These are phyloP conservation scores for Boletus sensibilis DNA, from an alignment of 768 basidiomycete species.

Conservation along the genomic window DNA sequence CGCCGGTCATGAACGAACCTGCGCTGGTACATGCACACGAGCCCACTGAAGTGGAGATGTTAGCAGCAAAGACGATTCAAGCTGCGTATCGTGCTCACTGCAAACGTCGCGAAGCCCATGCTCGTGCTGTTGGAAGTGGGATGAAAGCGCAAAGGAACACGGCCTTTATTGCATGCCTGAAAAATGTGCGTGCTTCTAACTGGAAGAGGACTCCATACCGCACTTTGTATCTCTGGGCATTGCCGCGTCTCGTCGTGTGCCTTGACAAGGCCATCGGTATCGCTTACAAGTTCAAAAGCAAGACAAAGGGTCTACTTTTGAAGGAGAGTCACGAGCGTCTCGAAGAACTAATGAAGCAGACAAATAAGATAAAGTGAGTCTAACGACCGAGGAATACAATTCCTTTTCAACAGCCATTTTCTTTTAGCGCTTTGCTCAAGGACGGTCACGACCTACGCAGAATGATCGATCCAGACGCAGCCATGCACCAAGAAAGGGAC, in stretches of 20 bases:
- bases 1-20: slow-evolving; percentile 13
- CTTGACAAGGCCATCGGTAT: slow-evolving; percentile 35
- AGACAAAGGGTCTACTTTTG: slow-evolving; percentile 31
- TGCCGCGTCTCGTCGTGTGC: slow-evolving; percentile 43
- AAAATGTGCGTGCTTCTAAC: slow-evolving; percentile 23
- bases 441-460: slow-evolving; percentile 28
- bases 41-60: slow-evolving; percentile 28
- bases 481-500: slow-evolving; percentile 29
- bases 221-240: slow-evolving; percentile 34
- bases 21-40: slow-evolving; percentile 15
- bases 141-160: slow-evolving; percentile 20
- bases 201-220: slow-evolving; percentile 37
- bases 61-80: slow-evolving; percentile 26
- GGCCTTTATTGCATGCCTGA: slow-evolving; percentile 31
- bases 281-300: slow-evolving; percentile 30
- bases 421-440: slow-evolving; percentile 29
- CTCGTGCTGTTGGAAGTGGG: slow-evolving; percentile 14
- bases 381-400: neutral
- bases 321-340: slow-evolving; percentile 35
- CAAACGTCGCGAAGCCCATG: neutral
- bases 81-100: slow-evolving; percentile 12
- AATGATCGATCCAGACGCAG: slow-evolving; percentile 31
- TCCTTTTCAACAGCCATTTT: neutral
- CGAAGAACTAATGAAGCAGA: slow-evolving; percentile 32
- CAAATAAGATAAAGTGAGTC: slow-evolving; percentile 36